Base-by-base conservation (phyloP, 2,329 filamentous ascomycete species). In the Phoma sp. region DNA sequence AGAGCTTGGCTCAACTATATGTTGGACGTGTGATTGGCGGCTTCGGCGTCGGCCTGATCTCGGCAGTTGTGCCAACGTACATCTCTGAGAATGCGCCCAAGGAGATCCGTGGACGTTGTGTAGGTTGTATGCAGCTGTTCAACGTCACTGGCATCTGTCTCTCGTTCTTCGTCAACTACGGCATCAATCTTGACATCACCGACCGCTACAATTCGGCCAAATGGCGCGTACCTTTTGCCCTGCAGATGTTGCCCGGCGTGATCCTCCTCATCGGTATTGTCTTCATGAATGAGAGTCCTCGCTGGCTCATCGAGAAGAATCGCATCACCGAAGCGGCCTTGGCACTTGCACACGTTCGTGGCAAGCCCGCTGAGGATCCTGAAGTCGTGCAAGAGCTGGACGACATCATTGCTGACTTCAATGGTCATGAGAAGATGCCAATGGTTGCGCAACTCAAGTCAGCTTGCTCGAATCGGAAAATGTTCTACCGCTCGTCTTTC, bases 231-330 rank as follows among this genome's bases (percentile, higher is more conserved):
- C 81, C 81, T 0, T 80, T 83, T 22, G 80, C 77, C 1, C 70
- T 83, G 8, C 81, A 84, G 64, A 79, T 83, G 49, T 72, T 83
- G 1, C 81, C 81, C 0, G 81, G 80, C 13, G 75, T 74, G 0
- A 60, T 83, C n/a, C 77, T 84, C 46, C 62, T 84, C 8, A 61
- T 75, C 3, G 80, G 80, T 0, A 75, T 83, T 11, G 62, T 81
- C 39, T 82, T 82, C 67, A 74, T 82, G 40, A 81, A 80, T 47
- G 81, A 83, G 54, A 80, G 77, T 2, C 80, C 82, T 1, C 77
- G 81, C 14, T 83, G 80, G 80, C 74, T 83, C n/a, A 77, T 81
- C n/a, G 78, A 80, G 61, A 79, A 82, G 70, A 78, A 78, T 49
- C 75, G 77, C 2, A 67, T 78, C 14, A 69, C 76, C 4, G 78